A percentile compares a stretch with the other conserved stretches of the same genome.
Evolutionary conservation across 2,329 filamentous ascomycete species (phyloP).

Genomic region (Cladophialophora carrionii): DNA sequence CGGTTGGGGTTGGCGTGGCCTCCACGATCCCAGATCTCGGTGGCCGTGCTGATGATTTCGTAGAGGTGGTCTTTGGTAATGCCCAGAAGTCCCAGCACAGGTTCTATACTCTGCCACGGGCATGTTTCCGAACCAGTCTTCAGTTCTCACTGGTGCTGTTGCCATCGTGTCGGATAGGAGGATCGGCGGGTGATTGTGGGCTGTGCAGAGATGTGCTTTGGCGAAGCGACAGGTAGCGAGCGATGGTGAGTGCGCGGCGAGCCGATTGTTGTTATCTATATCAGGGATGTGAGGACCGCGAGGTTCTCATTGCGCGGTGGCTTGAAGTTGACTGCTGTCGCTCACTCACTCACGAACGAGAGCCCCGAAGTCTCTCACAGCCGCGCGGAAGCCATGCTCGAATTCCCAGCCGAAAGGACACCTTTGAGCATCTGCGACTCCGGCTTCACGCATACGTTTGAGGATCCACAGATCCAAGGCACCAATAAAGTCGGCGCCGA

Average conservation of each 20-base stretch:
- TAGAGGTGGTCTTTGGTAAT: too few species aligned
- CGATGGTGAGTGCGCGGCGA: too few species aligned
- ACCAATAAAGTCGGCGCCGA: slow-evolving; percentile 57
- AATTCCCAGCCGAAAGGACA: slow-evolving; percentile 45
- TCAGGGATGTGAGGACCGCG: too few species aligned
- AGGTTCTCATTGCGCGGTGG: not conserved
- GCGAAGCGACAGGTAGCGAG: too few species aligned
- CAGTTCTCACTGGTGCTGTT: too few species aligned
- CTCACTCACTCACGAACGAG: not conserved
- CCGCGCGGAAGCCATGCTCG: slow-evolving; percentile 48
- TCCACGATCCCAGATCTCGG: not conserved
- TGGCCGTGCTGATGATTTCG: too few species aligned
- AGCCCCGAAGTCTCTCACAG: slow-evolving; percentile 41
- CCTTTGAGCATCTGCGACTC: slow-evolving; percentile 47
- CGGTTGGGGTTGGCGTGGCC: not conserved
- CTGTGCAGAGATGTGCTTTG: too few species aligned
- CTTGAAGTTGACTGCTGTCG: not conserved
- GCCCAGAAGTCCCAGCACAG: too few species aligned
- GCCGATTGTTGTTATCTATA: not conserved
- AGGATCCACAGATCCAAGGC: slow-evolving; percentile 62
- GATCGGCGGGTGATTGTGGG: too few species aligned
- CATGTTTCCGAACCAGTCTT: too few species aligned
- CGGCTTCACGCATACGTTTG: slow-evolving; percentile 59
- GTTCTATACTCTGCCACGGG: too few species aligned
- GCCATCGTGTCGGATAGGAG: too few species aligned